Conservation (phyloP, 129 eudicot genomes). For the Calendula officinalis region DNA sequence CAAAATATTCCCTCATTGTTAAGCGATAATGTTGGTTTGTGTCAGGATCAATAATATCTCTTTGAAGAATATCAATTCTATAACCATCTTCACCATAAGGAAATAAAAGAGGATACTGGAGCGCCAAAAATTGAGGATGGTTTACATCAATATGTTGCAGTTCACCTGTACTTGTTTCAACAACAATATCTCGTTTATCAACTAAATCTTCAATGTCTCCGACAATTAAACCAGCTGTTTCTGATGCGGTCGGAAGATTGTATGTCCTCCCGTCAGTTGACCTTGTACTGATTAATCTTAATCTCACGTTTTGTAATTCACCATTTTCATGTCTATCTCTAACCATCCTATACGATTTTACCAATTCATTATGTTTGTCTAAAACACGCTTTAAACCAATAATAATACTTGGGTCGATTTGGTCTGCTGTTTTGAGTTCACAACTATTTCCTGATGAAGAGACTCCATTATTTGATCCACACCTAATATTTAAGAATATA, state of each 20-base stretch:
- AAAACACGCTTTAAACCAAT: not conserved
- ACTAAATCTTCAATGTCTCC: not conserved
- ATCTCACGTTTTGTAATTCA: not conserved
- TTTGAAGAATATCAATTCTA: not conserved
- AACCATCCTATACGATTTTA: not conserved
- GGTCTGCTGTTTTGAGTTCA: not conserved
- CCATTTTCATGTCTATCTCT: not conserved
- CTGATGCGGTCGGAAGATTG: not conserved
- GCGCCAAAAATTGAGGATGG: not conserved
- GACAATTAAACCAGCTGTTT: not conserved
- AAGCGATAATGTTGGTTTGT: not conserved
- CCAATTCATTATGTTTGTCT: not conserved
- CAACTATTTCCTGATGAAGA: not conserved
- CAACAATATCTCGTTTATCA: conserved; percentile 1
- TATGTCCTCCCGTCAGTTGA: not conserved
- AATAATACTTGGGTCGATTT: not conserved
- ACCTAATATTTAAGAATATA: too few species aligned
- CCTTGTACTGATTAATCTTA: not conserved
- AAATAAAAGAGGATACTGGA: not conserved
- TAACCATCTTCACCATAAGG: not conserved
- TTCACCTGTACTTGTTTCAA: not conserved
- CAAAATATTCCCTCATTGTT: not conserved
- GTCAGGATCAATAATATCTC: not conserved
- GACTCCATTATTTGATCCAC: not conserved
- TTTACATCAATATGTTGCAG: not conserved